These are phyloP conservation scores for Flueggea neowawraea DNA, from an alignment of 441 rosid species.

Conservation along the genomic window DNA sequence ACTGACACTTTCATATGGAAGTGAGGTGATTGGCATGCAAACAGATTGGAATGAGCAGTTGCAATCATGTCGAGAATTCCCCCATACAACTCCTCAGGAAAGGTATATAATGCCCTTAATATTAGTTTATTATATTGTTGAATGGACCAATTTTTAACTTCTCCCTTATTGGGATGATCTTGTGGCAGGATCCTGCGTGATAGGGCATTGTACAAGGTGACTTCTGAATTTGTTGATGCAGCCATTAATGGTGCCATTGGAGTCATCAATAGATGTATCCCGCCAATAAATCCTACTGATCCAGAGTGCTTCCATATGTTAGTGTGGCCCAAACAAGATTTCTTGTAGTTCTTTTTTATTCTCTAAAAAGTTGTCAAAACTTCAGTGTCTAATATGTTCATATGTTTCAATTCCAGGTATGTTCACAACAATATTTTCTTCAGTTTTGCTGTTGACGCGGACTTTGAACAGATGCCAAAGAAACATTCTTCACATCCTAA, in stretches of 20 bases:
- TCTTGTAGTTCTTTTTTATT: neutral
- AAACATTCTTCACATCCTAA: slow-evolving; percentile 33
- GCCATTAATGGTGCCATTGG: slow-evolving; percentile 97
- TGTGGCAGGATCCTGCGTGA: slow-evolving; percentile 90
- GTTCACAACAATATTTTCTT: slow-evolving; percentile 99
- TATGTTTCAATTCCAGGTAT: slow-evolving; percentile 62
- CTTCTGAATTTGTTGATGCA: slow-evolving; percentile 99
- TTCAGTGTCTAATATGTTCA: neutral
- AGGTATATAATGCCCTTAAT: slow-evolving; percentile 40
- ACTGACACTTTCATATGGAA: slow-evolving; percentile 93
- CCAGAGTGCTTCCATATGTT: slow-evolving; percentile 99
- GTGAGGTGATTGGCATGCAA: slow-evolving; percentile 99
- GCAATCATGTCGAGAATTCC: slow-evolving; percentile 99
- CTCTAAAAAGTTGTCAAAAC: neutral
- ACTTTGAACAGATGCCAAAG: slow-evolving; percentile 78
- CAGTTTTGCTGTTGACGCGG: slow-evolving; percentile 99
- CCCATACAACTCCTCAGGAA: slow-evolving; percentile 90
- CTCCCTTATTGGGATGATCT: slow-evolving; percentile 16
- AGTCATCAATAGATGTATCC: slow-evolving; percentile 96
- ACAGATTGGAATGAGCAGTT: slow-evolving; percentile 99
- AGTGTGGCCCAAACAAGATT: slow-evolving; percentile 35
- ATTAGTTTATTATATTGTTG: neutral
- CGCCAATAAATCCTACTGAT: slow-evolving; percentile 99
- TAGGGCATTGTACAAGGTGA: slow-evolving; percentile 98
- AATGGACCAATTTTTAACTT: slow-evolving; percentile 1